Evolutionary conservation across 805 yeast species (phyloP).

Genomic region (Tetrapisispora fleetii): DNA sequence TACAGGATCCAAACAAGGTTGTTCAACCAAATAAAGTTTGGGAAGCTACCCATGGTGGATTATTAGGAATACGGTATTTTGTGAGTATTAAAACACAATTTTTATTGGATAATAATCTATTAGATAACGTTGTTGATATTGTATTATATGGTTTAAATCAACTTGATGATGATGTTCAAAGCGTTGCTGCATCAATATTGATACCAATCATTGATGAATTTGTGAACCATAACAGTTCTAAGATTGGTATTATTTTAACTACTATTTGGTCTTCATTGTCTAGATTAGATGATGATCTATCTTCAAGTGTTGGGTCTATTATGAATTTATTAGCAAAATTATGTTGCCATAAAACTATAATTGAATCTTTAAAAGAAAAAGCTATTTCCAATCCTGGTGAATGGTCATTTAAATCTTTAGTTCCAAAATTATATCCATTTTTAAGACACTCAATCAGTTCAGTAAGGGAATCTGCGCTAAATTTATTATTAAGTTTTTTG

Average conservation of each 20-base stretch:
- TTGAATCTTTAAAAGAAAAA: conserved; percentile 56
- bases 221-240: conserved; percentile 47
- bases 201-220: conserved; percentile 85
- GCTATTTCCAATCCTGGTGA: conserved; percentile 40
- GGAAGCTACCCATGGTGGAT: conserved; percentile 98
- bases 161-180: conserved; percentile 90
- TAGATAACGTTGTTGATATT: conserved; percentile 69
- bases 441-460: conserved; percentile 87
- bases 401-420: conserved; percentile 58
- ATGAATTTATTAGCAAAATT: conserved; percentile 87
- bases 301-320: conserved; percentile 90
- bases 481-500: conserved; percentile 70
- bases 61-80: conserved; percentile 84
- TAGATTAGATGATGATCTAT: conserved; percentile 79
- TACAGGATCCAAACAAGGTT: conserved; percentile 39
- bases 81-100: conserved; percentile 82
- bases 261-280: conserved; percentile 90
- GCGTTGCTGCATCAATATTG: conserved; percentile 89
- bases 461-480: conserved; percentile 80
- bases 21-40: conserved; percentile 42
- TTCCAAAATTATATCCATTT: conserved; percentile 90
- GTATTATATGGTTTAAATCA: conserved; percentile 77
- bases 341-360: conserved; percentile 71
- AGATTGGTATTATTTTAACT: conserved; percentile 39
- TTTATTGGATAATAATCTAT: conserved; percentile 43